Base-by-base conservation (phyloP, 805 yeast species). In the Saccharomycopsis olivae region DNA sequence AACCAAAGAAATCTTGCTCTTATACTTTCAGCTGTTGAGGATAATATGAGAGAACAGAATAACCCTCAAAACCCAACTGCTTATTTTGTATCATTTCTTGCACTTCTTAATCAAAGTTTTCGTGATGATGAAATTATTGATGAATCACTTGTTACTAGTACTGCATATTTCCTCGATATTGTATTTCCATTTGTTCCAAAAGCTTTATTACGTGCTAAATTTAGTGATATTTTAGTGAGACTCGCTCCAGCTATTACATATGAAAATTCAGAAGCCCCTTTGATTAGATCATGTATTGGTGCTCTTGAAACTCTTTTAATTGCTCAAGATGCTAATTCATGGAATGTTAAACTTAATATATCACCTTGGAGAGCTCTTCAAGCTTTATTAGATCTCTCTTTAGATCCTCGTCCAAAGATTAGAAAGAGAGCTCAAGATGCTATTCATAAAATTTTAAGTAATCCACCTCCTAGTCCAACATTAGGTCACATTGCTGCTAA, bases 401-500 rank as follows among this genome's bases (percentile, higher is more conserved):
- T 84, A 32, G 96, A 92, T 59, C 80, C 82, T 34, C 74, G 97
- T 55, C 98, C 98, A 28, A 92, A 92, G 53, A 94, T 92, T 10
- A 75, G 98, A 58, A 85, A 82, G 71, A 79, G 96, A 65, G 95
- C 97, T 1, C 81, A 78, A 52, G 98, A 92, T 43, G 83, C 96
- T 2, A 69, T 92, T n/a, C 61, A 68, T 36, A 69, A 65, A 3
- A 64, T 92, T 23, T 62, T 92, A 45, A 49, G 61, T 2, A 70
- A 70, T 46, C 79, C 83, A 2, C 75, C 78, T 8, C 94, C 95
- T 9, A 68, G 81, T 0, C 89, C 94, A 6, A 68, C 78, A 11
- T 69, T 78, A 4, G 79, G 74, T 30, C 96, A 89, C 55, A 79
- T 84, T 29, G 94, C 85, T 5, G 67, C 87, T n/a, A 56, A 64